Conservation (phyloP, 2,329 filamentous ascomycete species). For the Botrytis aclada region DNA sequence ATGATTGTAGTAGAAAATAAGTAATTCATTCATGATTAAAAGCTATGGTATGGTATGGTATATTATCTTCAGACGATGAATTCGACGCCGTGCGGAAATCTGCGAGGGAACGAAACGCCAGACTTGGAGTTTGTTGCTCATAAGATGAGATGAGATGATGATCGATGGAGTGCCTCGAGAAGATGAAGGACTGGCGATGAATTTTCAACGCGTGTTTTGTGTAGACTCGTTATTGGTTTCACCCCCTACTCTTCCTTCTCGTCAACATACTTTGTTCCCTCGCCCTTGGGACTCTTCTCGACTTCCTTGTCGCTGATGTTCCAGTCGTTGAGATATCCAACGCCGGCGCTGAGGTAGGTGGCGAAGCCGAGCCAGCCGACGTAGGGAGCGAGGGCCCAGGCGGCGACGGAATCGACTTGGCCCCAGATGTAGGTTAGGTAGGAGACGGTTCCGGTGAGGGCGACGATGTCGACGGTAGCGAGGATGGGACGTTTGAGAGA, state of each 20-base stretch:
- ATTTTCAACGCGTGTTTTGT: no score
- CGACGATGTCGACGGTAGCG: constrained; percentile 72
- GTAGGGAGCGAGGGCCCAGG: constrained; percentile 76
- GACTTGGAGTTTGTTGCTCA: background rate
- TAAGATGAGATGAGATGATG: no score
- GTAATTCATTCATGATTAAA: background rate
- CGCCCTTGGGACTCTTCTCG: constrained; percentile 27
- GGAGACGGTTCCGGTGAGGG: constrained; percentile 66
- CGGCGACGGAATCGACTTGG: constrained; percentile 67
- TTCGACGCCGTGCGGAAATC: background rate
- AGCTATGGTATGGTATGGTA: background rate
- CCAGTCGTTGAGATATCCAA: constrained; percentile 68
- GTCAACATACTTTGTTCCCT: constrained; percentile 36
- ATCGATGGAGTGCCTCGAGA: background rate
- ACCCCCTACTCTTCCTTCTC: constrained; percentile 30
- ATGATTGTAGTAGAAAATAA: background rate
- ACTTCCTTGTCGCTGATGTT: constrained; percentile 45
- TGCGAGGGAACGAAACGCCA: no score
- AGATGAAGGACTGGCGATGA: background rate
- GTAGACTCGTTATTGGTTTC: background rate
- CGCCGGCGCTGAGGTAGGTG: constrained; percentile 73
- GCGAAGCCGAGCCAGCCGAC: constrained; percentile 84
- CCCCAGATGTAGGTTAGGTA: constrained; percentile 77
- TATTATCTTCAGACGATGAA: background rate
- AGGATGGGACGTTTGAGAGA: constrained; percentile 67